These are phyloP conservation scores for Chamaecrista fasciculata DNA, from an alignment of 306 rosid genomes.

Conservation along the genomic window DNA sequence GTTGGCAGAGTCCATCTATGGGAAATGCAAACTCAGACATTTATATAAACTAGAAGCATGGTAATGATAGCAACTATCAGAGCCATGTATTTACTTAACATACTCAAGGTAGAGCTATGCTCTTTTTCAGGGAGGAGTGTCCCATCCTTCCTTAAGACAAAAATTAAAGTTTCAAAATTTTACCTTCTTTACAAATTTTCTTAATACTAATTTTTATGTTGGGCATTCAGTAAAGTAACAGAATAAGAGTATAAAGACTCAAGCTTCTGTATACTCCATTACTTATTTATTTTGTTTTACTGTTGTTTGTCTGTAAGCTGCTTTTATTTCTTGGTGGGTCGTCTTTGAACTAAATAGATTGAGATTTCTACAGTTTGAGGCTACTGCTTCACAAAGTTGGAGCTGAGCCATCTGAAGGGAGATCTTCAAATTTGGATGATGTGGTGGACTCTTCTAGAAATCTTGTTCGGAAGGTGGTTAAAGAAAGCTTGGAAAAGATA, in stretches of 20 bases:
- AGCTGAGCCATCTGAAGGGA: constrained; percentile 44
- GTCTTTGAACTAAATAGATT: constrained; percentile 20
- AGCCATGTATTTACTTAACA: not conserved
- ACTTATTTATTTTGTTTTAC: not conserved
- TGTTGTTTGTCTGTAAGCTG: not conserved
- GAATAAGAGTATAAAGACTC: not conserved
- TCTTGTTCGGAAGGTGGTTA: constrained; percentile 53
- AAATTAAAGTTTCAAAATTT: not conserved
- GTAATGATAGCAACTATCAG: not conserved
- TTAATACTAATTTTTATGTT: not conserved
- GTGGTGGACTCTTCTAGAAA: constrained; percentile 41
- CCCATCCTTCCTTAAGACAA: not conserved
- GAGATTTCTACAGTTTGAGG: constrained; percentile 67
- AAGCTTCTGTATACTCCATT: not conserved
- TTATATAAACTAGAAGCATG: not conserved
- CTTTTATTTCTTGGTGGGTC: not conserved
- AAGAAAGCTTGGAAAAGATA: constrained; percentile 55
- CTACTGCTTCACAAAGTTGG: constrained; percentile 60
- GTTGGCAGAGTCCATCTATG: not conserved
- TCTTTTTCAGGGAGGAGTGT: not conserved
- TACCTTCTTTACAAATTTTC: not conserved
- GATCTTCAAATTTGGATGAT: constrained; percentile 42
- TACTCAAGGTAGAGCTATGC: not conserved
- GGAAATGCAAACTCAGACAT: not conserved
- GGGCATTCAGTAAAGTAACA: not conserved